phyloP scores from a whole-genome alignment of 768 basidiomycete genomes.

The Boletus rubescentipes region DNA sequence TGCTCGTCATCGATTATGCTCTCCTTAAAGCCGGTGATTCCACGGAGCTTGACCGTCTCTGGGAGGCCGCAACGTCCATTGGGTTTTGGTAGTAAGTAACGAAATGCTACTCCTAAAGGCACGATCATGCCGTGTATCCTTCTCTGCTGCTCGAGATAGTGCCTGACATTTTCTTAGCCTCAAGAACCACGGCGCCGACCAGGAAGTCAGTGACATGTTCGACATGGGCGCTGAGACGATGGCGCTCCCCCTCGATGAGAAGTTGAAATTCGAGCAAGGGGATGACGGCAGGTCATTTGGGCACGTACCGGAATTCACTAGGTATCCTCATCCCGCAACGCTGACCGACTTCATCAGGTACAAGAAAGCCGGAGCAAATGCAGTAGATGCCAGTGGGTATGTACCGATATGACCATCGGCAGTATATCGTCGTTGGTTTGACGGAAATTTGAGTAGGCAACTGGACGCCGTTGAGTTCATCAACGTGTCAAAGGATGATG shows the following conservation, averaged over 20 bases:
- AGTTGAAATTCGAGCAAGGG: constrained; percentile 44
- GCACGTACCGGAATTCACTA: constrained; percentile 9
- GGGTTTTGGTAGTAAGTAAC: constrained; percentile 55
- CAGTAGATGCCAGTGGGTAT: constrained; percentile 57
- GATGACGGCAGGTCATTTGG: constrained; percentile 42
- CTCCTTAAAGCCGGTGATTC: constrained; percentile 36
- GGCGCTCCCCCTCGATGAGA: constrained; percentile 41
- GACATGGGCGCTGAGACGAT: constrained; percentile 42
- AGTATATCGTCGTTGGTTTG: neutral
- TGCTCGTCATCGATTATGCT: constrained; percentile 46
- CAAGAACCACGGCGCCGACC: constrained; percentile 43
- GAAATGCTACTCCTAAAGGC: neutral
- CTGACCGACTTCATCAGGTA: constrained; percentile 38
- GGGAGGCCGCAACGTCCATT: constrained; percentile 46
- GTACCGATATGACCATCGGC: neutral
- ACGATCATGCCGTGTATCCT: neutral
- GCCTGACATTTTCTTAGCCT: constrained; percentile 27
- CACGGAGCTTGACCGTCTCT: constrained; percentile 42
- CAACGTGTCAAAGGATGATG: constrained; percentile 70
- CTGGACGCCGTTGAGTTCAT: constrained; percentile 62
- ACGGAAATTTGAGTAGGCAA: neutral
- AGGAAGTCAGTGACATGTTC: constrained; percentile 40
- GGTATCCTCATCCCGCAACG: neutral
- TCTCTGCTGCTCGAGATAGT: neutral
- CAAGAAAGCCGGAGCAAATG: constrained; percentile 62